Percentiles rank a stretch among this genome's conserved stretches.
phyloP scores from a whole-genome alignment of 345 rosid genomes.

The Eucalyptus decipiens region DNA sequence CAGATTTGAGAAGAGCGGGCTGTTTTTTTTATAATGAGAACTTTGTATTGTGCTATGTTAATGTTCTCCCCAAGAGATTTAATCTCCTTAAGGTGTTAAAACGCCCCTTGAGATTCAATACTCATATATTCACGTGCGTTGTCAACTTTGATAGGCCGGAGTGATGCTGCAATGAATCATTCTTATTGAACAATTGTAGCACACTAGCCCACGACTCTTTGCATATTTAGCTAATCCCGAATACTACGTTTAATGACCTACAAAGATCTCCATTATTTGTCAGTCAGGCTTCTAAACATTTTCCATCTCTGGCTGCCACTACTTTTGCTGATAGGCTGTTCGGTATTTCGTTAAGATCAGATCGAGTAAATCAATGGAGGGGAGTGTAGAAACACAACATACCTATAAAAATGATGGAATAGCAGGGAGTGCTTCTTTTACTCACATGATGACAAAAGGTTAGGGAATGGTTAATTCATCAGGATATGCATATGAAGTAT shows the following conservation, averaged over 20 bases:
- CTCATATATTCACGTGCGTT: too few relatives aligned
- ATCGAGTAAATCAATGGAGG: neutral
- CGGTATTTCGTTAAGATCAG: neutral
- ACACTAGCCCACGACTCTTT: neutral
- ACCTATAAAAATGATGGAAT: neutral
- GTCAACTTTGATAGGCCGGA: too few relatives aligned
- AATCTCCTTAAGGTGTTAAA: too few relatives aligned
- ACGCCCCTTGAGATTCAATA: too few relatives aligned
- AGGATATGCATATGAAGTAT: too few relatives aligned
- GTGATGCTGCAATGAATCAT: too few relatives aligned
- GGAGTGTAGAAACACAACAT: neutral
- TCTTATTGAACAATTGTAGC: neutral
- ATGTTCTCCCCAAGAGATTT: too few relatives aligned
- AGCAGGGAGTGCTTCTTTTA: neutral
- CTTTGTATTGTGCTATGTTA: too few relatives aligned
- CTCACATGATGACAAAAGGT: neutral
- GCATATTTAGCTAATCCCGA: neutral
- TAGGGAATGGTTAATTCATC: too few relatives aligned
- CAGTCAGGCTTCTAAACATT: neutral
- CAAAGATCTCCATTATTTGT: neutral
- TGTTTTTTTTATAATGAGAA: too few relatives aligned
- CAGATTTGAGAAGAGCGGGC: too few relatives aligned
- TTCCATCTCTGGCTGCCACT: neutral
- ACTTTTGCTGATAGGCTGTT: neutral
- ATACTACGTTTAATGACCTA: neutral